These are phyloP conservation scores for Cladobotryum protrusum DNA, from an alignment of 2,329 filamentous ascomycete species.

Conservation along the genomic window DNA sequence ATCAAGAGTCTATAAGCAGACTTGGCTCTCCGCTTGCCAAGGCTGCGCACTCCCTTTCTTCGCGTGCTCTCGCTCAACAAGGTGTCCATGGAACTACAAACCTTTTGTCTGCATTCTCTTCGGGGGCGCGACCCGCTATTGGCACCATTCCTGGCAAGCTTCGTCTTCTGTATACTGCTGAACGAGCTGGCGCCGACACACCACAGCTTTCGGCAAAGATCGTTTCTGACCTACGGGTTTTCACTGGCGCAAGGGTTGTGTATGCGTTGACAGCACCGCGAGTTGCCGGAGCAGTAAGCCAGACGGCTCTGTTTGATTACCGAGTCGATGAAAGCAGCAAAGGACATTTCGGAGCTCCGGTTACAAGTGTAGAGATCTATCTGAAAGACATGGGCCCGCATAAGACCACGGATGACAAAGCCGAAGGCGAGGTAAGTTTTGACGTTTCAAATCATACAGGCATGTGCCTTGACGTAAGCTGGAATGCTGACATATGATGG, in stretches of 20 bases:
- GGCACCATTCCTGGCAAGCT: conserved; percentile 65
- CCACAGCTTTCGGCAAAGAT: conserved; percentile 61
- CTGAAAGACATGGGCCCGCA: conserved; percentile 55
- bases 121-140: conserved; percentile 52
- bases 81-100: conserved; percentile 64
- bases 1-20: conserved; percentile 54
- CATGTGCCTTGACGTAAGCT: not conserved
- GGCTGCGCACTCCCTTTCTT: conserved; percentile 65
- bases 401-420: conserved; percentile 57
- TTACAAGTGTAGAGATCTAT: conserved; percentile 73
- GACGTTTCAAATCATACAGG: too few species aligned
- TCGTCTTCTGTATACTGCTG: conserved; percentile 73
- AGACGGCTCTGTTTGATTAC: conserved; percentile 87
- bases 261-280: conserved; percentile 77
- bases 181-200: conserved; percentile 57
- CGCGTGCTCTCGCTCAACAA: conserved; percentile 58
- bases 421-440: conserved; percentile 55
- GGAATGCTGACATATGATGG: not conserved
- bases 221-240: conserved; percentile 75
- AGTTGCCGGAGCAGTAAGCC: conserved; percentile 84
- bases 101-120: conserved; percentile 43
- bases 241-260: conserved; percentile 71
- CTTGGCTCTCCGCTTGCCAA: conserved; percentile 59
- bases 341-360: conserved; percentile 72
- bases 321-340: conserved; percentile 42